Conservation (phyloP, 164 flowering plant species). For the Protea cynaroides region DNA sequence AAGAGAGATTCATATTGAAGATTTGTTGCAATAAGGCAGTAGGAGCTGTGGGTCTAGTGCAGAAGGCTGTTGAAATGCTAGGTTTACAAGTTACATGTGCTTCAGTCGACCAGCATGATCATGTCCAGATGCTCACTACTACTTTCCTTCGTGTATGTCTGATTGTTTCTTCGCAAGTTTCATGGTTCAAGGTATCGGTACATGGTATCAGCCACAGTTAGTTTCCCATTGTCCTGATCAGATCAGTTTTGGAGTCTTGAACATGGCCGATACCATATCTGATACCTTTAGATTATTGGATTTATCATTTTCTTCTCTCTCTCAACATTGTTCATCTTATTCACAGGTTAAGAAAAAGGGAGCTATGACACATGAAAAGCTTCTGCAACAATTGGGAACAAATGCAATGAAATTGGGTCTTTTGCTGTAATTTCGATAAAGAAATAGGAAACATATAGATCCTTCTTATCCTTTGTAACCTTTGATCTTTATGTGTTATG, state of each 20-base stretch:
- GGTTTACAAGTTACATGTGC: neutral
- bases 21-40: neutral
- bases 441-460: no score
- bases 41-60: neutral
- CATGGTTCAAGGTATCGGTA: no score
- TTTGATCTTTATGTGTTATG: no score
- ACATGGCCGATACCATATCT: no score
- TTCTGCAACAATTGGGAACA: neutral
- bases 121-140: constrained; percentile 1
- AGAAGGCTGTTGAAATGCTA: constrained; percentile 5
- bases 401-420: constrained; percentile 2
- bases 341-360: constrained; percentile 8
- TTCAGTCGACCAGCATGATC: neutral
- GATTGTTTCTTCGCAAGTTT: neutral
- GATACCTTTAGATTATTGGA: no score
- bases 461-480: no score
- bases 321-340: no score
- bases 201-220: no score
- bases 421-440: neutral
- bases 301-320: no score
- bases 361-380: neutral
- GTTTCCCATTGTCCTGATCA: no score
- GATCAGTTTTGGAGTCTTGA: no score
- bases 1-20: neutral
- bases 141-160: constrained; percentile 3